A percentile compares a stretch with the other conserved stretches of the same genome.
phyloP scores from a whole-genome alignment of 257 asterid genomes.

The Ophiorrhiza pumila region DNA sequence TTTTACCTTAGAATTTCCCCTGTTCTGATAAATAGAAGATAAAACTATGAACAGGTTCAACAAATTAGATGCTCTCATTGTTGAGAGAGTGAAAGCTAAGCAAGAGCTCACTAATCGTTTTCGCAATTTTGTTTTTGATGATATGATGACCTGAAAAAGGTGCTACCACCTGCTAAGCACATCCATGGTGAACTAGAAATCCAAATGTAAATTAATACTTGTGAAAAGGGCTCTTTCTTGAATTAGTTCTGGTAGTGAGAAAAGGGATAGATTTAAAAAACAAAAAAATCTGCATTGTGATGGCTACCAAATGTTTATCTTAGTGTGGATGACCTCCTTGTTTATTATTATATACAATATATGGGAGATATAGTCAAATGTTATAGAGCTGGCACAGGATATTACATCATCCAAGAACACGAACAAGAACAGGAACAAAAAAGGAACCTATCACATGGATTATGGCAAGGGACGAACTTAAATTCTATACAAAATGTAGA shows the following conservation, averaged over 20 bases:
- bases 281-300: no score
- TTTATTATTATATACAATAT: no score
- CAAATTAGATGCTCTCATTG: not conserved
- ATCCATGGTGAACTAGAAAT: not conserved
- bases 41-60: not conserved
- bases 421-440: not conserved
- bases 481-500: not conserved
- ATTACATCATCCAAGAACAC: not conserved
- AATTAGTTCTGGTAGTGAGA: not conserved
- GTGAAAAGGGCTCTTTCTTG: not conserved
- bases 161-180: constrained; percentile 1
- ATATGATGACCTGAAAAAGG: no score
- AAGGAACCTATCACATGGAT: not conserved
- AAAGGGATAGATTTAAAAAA: not conserved
- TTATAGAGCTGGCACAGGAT: constrained; percentile 14
- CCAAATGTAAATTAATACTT: not conserved
- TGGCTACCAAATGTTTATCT: not conserved
- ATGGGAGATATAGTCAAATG: constrained; percentile 6
- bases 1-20: not conserved
- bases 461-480: not conserved
- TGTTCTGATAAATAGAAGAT: not conserved
- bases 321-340: no score
- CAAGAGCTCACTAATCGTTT: not conserved
- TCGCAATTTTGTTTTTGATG: constrained; percentile 1
- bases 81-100: not conserved